These are phyloP conservation scores for Isabelozyma heimii DNA, from an alignment of 805 yeast species.

Conservation along the genomic window DNA sequence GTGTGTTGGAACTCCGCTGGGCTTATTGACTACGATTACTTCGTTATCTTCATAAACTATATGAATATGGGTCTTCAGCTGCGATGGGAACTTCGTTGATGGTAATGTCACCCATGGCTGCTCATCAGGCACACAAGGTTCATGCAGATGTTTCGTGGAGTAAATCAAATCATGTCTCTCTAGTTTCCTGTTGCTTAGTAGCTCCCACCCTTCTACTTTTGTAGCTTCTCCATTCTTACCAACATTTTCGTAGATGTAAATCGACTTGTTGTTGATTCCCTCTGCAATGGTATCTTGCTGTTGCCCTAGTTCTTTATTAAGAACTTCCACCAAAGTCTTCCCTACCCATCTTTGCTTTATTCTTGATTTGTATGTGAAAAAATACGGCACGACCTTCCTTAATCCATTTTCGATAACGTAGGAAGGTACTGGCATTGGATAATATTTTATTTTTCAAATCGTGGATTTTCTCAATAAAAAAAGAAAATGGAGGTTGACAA, in stretches of 20 bases:
- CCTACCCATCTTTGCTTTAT: constrained; percentile 41
- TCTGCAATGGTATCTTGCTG: constrained; percentile 14
- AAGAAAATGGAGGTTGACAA: too few species aligned
- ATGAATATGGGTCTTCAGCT: constrained; percentile 8
- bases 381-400: constrained; percentile 36
- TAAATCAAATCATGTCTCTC: constrained; percentile 26
- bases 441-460: neutral
- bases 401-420: constrained; percentile 24
- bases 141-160: constrained; percentile 42
- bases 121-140: constrained; percentile 25
- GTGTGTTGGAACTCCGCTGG: constrained; percentile 54
- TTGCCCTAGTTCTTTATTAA: constrained; percentile 34
- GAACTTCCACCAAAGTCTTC: constrained; percentile 27
- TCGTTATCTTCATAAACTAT: constrained; percentile 36
- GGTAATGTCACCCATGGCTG: neutral
- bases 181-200: constrained; percentile 8
- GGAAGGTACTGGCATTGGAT: neutral
- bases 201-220: constrained; percentile 18
- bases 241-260: constrained; percentile 21
- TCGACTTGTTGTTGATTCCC: constrained; percentile 20
- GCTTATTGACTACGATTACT: constrained; percentile 47
- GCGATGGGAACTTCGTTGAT: neutral
- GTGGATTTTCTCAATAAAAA: too few species aligned
- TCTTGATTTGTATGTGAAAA: constrained; percentile 24
- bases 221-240: constrained; percentile 15